Evolutionary conservation across 1,284 basidiomycete species (phyloP).

Genomic region (Puccinia novopanici): DNA sequence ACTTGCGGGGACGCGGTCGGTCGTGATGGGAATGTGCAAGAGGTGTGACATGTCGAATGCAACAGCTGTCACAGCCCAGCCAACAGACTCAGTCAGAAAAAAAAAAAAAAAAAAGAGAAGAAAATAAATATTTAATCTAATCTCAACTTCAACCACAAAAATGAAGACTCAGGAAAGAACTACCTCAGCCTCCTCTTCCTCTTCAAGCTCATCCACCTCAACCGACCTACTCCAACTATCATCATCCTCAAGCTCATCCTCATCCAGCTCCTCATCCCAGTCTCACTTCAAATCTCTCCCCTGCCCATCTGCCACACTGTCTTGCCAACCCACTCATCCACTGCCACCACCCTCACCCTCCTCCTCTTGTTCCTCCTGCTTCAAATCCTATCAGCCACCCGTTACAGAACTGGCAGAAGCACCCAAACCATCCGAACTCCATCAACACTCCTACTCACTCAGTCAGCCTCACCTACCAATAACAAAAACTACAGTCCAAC

Average conservation of each 20-base stretch:
- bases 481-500: background rate
- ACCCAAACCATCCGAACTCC: background rate
- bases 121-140: too few relatives aligned
- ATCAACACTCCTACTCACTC: background rate
- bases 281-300: background rate
- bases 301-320: background rate
- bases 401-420: background rate
- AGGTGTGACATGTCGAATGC: too few relatives aligned
- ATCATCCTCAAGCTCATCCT: conserved; percentile 13
- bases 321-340: background rate
- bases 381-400: background rate
- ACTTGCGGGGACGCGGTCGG: too few relatives aligned
- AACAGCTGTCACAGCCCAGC: too few relatives aligned
- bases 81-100: too few relatives aligned
- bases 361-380: background rate
- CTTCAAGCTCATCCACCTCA: too few relatives aligned
- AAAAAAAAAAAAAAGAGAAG: too few relatives aligned
- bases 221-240: too few relatives aligned
- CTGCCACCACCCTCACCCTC: background rate
- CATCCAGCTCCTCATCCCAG: background rate
- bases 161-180: background rate
- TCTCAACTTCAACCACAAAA: background rate
- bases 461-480: background rate
- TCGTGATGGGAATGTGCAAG: too few relatives aligned
- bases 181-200: conserved; percentile 1